These are phyloP conservation scores for Erigeron canadensis DNA, from an alignment of 129 eudicot species.

Conservation along the genomic window DNA sequence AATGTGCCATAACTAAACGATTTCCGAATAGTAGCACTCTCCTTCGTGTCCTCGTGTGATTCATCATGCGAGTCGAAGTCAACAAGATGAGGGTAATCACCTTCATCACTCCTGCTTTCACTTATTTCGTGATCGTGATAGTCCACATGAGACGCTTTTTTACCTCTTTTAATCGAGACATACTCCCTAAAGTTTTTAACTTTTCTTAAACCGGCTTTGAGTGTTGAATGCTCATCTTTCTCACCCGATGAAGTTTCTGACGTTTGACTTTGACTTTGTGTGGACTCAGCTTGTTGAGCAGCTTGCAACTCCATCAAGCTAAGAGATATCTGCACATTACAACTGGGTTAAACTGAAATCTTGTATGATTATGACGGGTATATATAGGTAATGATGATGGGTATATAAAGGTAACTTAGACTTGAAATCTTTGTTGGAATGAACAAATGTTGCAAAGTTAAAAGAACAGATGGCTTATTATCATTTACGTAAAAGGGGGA, in stretches of 20 bases:
- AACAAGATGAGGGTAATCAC: conserved; percentile 53
- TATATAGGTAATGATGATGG: not conserved
- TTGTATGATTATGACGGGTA: not conserved
- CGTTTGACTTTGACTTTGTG: conserved; percentile 53
- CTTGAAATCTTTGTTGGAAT: not conserved
- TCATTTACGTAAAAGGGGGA: not conserved
- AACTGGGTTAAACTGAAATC: conserved; percentile 13
- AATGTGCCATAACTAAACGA: conserved; percentile 85
- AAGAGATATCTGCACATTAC: conserved; percentile 57
- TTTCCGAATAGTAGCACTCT: conserved; percentile 57
- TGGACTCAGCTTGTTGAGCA: conserved; percentile 45
- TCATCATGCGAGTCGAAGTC: conserved; percentile 79
- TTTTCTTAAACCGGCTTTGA: conserved; percentile 83
- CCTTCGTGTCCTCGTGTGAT: conserved; percentile 63
- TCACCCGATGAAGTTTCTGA: conserved; percentile 55
- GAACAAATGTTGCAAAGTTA: not conserved
- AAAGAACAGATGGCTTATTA: not conserved
- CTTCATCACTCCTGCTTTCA: conserved; percentile 85
- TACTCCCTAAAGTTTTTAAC: conserved; percentile 79
- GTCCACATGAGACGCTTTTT: conserved; percentile 59
- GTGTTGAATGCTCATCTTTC: conserved; percentile 85
- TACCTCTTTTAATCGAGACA: conserved; percentile 68
- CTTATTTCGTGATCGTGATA: conserved; percentile 41
- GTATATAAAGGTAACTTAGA: not conserved
- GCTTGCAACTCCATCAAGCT: conserved; percentile 59